phyloP scores from a whole-genome alignment of 305 asterid species.

The Fraxinus sp. region DNA sequence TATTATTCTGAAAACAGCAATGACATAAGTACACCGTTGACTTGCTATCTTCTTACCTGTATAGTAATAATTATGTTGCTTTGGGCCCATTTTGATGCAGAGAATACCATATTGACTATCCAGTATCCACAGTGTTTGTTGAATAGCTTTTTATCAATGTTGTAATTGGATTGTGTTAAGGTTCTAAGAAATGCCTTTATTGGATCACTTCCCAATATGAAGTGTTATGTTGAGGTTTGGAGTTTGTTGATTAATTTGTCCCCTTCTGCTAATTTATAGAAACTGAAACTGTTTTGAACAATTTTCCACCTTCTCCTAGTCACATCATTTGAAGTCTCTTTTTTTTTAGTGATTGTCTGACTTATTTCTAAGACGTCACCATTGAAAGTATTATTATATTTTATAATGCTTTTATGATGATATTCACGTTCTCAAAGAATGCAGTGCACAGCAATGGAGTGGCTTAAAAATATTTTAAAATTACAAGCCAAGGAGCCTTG shows the following conservation, averaged over 20 bases:
- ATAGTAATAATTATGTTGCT: neutral
- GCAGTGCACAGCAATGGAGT: neutral
- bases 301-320: neutral
- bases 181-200: constrained; percentile 4
- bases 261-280: neutral
- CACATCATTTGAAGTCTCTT: neutral
- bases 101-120: neutral
- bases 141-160: neutral
- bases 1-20: neutral
- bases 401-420: neutral
- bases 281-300: neutral
- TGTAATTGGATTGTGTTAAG: too few species aligned
- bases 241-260: neutral
- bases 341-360: neutral
- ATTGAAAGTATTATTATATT: neutral
- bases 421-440: neutral
- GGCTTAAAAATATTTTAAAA: neutral
- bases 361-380: constrained; percentile 11
- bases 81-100: neutral
- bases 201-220: neutral
- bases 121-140: neutral
- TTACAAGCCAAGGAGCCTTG: neutral
- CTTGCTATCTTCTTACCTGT: neutral
- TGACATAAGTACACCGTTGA: neutral
- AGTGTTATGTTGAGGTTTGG: neutral